Base-by-base conservation (phyloP, 2,329 filamentous ascomycete genomes). In the Grosmannia serpens region DNA sequence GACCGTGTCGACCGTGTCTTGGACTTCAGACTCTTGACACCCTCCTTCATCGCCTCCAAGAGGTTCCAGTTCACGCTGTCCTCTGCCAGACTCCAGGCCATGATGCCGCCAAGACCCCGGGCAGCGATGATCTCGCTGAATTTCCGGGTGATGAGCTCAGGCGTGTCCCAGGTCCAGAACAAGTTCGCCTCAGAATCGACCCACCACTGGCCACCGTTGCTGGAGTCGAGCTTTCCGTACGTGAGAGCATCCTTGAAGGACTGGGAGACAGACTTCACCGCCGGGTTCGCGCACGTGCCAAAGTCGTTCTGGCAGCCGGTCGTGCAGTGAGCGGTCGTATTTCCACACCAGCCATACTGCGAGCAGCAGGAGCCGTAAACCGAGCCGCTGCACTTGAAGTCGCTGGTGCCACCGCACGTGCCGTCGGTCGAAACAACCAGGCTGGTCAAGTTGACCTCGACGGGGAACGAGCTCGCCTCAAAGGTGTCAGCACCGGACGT, bases 121-220 rank as follows among this genome's bases (percentile, higher is more conserved):
- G 56, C 49, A 2, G 6, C 17, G 35, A 57, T 44, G 26, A 57
- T 57, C 38, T 53, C 50, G 11, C 20, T 62, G 53, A 81, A 76
- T 68, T 82, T 83, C 51, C 68, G 60, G 1, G 64, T 41, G 29
- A 83, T 77, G 1, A 77, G 68, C n/a, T 73, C 70, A 0, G 75
- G 68, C 0, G 75, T 80, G 57, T 83, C 80, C 76, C 77, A 82
- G 1, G 76, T 76, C 80, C 79, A 83, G 69, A 78, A 82, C 41
- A 80, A 64, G 6, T 69, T 66, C 26, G 72, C 71, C 2, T 65
- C 61, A 0, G 67, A 35, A 61, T 83, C 78, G 72, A 75, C 80
- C 68, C 72, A 83, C 72, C 80, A 83, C 67, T 79, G 78, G 2
- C 77, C 80, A 0, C 79, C 77, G 60, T 79, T 74, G 3, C 66